Base-by-base conservation (phyloP, 345 rosid species). In the Anacardium occidentale region DNA sequence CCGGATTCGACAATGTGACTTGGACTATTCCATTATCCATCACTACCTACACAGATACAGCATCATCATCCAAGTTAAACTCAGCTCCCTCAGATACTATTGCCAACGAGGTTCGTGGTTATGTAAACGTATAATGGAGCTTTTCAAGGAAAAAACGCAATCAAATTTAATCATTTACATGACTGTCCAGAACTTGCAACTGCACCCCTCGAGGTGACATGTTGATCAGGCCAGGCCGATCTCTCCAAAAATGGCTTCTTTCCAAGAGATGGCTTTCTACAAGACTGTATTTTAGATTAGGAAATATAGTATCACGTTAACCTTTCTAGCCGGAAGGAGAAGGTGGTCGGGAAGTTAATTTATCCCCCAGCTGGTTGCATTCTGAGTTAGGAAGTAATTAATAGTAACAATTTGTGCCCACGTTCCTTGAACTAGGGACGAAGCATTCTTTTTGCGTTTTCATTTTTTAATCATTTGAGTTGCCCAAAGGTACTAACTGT, bases 1-100 rank as follows among this genome's bases (percentile, higher is more conserved):
- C 92, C 2, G 98, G 98, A 55, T 88, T 90, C 0, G 96, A 91
- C 34, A 91, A 76, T 2, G 92, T 88, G 40, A 93, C 85, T 77
- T 83, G 87, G 20, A 92, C 75, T 45, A 89, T 70, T 57, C 98
- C 96, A 77, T 93, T 93, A 64, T 89, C 96, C 87, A 93, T 77
- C 78, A 84, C 78, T 82, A 91, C 97, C 98, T 93, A 71, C 82
- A 78, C 66, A 66, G 10, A 42, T 40, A 45, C 10, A 51, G 64
- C 61, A 74, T 59, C 61, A 74, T 59, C 17, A 50, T 22, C 13
- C 10, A 37, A 62, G 5, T 70, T 63, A 70, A 74, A 42, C 55
- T 82, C 79, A 62, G 75, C 10, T 32, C 74, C 14, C 13, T 55
- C 60, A 53, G 7, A 60, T 22, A 20, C 51, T 50, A 13, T 3